Conservation (phyloP, 805 yeast species). For the Blastobotrys muscicola region DNA sequence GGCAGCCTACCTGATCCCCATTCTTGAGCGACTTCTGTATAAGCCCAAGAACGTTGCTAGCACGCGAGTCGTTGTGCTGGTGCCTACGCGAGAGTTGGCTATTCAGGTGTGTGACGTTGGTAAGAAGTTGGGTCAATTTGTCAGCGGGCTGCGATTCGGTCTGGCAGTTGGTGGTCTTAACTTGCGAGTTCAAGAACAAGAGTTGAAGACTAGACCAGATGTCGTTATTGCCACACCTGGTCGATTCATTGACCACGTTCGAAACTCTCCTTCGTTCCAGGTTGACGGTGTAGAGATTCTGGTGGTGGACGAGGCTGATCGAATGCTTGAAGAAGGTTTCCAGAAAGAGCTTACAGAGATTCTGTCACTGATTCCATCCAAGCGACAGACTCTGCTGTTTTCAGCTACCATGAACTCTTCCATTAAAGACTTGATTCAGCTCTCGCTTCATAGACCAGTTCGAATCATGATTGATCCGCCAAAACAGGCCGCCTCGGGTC, state of each 20-base stretch:
- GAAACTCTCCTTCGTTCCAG: constrained; percentile 87
- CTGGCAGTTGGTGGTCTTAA: constrained; percentile 98
- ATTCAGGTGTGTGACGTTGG: constrained; percentile 95
- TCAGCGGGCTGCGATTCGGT: constrained; percentile 73
- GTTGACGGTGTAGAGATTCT: constrained; percentile 88
- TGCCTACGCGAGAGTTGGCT: constrained; percentile 97
- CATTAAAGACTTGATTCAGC: constrained; percentile 76
- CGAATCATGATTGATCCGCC: constrained; percentile 96
- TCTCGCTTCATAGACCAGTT: constrained; percentile 84
- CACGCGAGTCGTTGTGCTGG: constrained; percentile 80
- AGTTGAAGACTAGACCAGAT: constrained; percentile 86
- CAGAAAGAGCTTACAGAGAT: constrained; percentile 91
- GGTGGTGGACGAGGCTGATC: constrained; percentile 95
- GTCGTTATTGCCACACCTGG: constrained; percentile 98
- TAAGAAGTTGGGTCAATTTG: constrained; percentile 67
- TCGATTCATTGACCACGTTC: constrained; percentile 91
- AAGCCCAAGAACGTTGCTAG: constrained; percentile 80
- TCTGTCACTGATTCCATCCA: constrained; percentile 73
- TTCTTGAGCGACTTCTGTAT: constrained; percentile 81
- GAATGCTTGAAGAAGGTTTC: constrained; percentile 99
- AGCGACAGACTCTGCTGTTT: constrained; percentile 87
- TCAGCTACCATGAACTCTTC: constrained; percentile 98
- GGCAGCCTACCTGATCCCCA: constrained; percentile 95
- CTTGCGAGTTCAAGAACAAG: constrained; percentile 91
- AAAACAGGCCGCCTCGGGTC: constrained; percentile 82